These are phyloP conservation scores for Leucosporidium yakuticum DNA, from an alignment of 768 basidiomycete species.

Conservation along the genomic window DNA sequence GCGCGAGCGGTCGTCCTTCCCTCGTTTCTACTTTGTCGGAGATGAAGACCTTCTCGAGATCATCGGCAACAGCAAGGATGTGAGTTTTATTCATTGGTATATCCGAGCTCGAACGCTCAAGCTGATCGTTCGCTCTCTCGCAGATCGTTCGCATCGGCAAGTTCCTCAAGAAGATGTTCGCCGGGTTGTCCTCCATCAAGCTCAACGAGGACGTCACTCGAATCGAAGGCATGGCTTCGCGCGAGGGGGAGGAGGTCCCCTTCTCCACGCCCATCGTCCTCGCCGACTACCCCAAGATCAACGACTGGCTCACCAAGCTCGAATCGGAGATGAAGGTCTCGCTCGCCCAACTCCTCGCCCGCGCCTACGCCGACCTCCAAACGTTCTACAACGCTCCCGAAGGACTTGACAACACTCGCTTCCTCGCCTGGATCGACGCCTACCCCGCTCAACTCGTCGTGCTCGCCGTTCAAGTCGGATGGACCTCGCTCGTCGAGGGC, in stretches of 20 bases:
- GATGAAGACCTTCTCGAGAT: conserved; percentile 98
- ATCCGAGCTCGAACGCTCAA: background rate
- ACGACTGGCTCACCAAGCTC: conserved; percentile 91
- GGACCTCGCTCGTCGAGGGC: conserved; percentile 77
- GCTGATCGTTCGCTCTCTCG: background rate
- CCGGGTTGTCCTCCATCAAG: conserved; percentile 81
- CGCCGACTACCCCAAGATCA: conserved; percentile 94
- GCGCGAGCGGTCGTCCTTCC: conserved; percentile 93
- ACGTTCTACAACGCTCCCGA: conserved; percentile 66
- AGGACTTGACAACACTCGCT: conserved; percentile 57
- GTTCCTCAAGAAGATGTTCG: conserved; percentile 99
- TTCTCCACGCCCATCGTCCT: conserved; percentile 78
- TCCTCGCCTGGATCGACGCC: conserved; percentile 86
- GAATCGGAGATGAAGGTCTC: conserved; percentile 90
- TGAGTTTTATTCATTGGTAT: background rate
- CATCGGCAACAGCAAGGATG: conserved; percentile 97
- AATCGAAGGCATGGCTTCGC: conserved; percentile 88
- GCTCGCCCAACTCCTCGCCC: conserved; percentile 70
- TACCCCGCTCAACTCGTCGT: conserved; percentile 96
- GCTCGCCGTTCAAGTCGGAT: conserved; percentile 87
- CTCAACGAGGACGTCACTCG: conserved; percentile 81
- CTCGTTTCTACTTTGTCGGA: conserved; percentile 98
- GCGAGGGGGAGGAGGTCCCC: conserved; percentile 87
- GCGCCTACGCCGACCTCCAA: conserved; percentile 72
- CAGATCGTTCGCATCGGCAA: conserved; percentile 91